These are phyloP conservation scores for Lentinula lateritia DNA, from an alignment of 768 basidiomycete genomes.

Conservation along the genomic window DNA sequence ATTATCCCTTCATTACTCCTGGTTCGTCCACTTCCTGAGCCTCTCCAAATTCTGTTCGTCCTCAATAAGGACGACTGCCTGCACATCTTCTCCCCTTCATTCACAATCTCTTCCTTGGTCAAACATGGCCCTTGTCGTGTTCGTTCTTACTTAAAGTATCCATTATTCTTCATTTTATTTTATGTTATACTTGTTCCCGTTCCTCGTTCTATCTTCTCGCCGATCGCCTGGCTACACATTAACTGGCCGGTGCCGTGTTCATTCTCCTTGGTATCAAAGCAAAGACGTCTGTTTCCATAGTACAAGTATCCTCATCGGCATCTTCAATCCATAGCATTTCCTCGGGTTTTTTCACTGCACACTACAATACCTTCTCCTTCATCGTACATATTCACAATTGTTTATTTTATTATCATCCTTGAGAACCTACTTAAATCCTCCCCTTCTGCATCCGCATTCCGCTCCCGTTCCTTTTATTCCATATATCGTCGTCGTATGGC, in stretches of 20 bases:
- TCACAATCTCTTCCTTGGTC: neutral
- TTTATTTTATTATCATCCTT: slow-evolving; percentile 14
- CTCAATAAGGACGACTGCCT: neutral
- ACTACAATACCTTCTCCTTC: slow-evolving; percentile 5
- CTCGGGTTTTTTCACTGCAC: slow-evolving; percentile 3
- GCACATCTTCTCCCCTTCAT: slow-evolving; percentile 38
- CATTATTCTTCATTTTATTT: slow-evolving; percentile 84
- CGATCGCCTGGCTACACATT: slow-evolving; percentile 2
- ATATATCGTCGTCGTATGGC: slow-evolving; percentile 6
- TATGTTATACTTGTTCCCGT: slow-evolving; percentile 29
- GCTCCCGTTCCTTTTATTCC: slow-evolving; percentile 10
- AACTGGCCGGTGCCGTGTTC: slow-evolving; percentile 3
- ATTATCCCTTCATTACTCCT: slow-evolving; percentile 38
- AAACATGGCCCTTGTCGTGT: slow-evolving; percentile 25
- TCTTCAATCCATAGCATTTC: slow-evolving; percentile 5
- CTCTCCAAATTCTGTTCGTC: neutral
- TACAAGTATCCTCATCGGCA: slow-evolving; percentile 8
- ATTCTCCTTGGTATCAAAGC: slow-evolving; percentile 5
- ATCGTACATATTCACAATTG: slow-evolving; percentile 5
- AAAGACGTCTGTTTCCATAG: slow-evolving; percentile 8
- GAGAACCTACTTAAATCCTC: slow-evolving; percentile 17
- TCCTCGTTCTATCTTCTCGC: slow-evolving; percentile 18
- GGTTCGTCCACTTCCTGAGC: slow-evolving; percentile 31
- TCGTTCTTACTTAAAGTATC: slow-evolving; percentile 54
- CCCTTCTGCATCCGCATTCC: slow-evolving; percentile 4